Base-by-base conservation (phyloP, 768 basidiomycete genomes). In the Galerina sulciceps region DNA sequence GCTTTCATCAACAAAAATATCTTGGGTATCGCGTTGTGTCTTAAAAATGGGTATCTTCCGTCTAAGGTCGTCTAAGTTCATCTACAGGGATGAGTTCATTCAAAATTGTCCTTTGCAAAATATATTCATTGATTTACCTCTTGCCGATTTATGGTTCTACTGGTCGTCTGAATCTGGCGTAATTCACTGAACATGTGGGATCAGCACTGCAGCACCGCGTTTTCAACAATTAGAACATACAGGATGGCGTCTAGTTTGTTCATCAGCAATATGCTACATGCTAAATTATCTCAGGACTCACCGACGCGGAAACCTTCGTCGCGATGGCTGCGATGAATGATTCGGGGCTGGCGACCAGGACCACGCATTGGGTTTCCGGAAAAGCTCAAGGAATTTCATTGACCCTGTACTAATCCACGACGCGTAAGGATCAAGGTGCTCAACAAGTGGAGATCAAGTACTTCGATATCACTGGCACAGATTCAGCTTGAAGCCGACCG, bases 191-290 rank as follows among this genome's bases (percentile, higher is more conserved):
- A 31, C 4, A 8, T 4, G 26, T 31, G 26, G 26, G 26, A 31
- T 31, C 26, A 31, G 26, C 26, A 31, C 26, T 4, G 26, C 8
- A 31, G 5, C 26, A 31, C 4, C 4, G 26, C 8, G 8, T 31
- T 31, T 4, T 31, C 8, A 8, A 31, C 26, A 31, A 31, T 31
- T 8, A 31, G 13, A 50, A 69, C 67, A 40, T 60, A 64, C 60
- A 2, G 66, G 65, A 53, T 69, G 68, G 36, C 65, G 66, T 22
- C 66, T 64, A 31, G 13, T 17, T 36, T 22, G 6, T 44, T 48
- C 22, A 41, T 22, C 10, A 47, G 9, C 22, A 22, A 47, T 47
- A 20, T 5, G 15, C 6, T 11, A 20, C 15, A 26, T 13, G 5
- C 9, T 31, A 13, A 42, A 36, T 14, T 9, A 26, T 17, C 15